Base-by-base conservation (phyloP, 192 early-diverging fungal species). In the Dissophora globulifera region DNA sequence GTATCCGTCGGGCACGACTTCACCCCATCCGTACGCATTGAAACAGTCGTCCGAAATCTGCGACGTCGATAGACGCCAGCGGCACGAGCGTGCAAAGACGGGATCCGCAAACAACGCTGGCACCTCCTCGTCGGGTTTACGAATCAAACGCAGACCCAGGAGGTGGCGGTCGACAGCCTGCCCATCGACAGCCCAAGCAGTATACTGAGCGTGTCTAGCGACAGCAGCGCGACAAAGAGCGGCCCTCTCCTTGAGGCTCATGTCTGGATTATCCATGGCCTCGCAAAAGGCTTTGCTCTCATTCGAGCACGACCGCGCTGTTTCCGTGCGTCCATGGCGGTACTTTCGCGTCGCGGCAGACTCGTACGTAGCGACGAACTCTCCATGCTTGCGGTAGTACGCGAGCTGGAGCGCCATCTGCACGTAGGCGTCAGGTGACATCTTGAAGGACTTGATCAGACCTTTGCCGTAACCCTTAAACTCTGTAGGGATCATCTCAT, bases 331-430 rank as follows among this genome's bases (percentile, higher is more conserved):
- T 8, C 95, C 95, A 60, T 91, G 93, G 29, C 90, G 63, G 72
- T 88, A 97, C 58, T 91, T 82, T 29, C 95, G 85, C 2, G 93
- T 96, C 30, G 86, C 85, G 3, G 91, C 92, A 13, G 95, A 92
- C 66, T 97, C 95, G 69, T 97, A 97, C 3, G 92, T 92, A 1
- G 92, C 78, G 3, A 90, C 85, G 49, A 85, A 68, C 19, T 71
- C 69, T 9, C 80, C 68, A 68, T 96, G 93, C 15, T 91, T 60
- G 52, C 90, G 87, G 78, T 90, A 93, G 78, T 90, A 97, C 0
- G 93, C 90, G 4, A 96, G 82, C 69, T 97, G 95, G 23, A 97
- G 71, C 0, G 84, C 87, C 86, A 97, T 93, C 82, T 97, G 95
- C 17, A 90, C 84, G 79, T 85, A 95, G 5, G 93, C 95, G 69